A percentile compares a stretch with the other conserved stretches of the same genome.
These are phyloP conservation scores for Bifiguratus adelaidae DNA, from an alignment of 192 early-diverging fungal genomes.

Conservation along the genomic window DNA sequence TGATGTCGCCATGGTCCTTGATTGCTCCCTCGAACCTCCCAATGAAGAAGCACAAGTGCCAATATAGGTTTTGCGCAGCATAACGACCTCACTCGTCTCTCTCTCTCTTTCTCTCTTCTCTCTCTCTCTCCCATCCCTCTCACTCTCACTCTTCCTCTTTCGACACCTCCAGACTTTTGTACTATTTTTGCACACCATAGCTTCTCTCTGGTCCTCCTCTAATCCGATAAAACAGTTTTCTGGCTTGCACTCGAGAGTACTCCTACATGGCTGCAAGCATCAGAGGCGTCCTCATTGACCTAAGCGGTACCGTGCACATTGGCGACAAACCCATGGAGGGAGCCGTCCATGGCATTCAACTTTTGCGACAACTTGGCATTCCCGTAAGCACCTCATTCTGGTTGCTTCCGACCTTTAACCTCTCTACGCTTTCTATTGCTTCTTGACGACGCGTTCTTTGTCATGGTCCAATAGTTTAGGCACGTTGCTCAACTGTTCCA, in stretches of 20 bases:
- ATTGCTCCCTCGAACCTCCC: no score
- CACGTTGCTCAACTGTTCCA: neutral
- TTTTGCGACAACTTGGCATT: slow-evolving; percentile 45
- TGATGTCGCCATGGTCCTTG: slow-evolving; percentile 77
- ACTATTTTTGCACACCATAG: no score
- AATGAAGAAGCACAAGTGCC: slow-evolving; percentile 20
- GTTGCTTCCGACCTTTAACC: neutral
- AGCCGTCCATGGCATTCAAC: slow-evolving; percentile 51
- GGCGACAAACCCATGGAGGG: slow-evolving; percentile 50
- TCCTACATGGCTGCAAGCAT: no score
- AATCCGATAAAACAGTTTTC: no score
- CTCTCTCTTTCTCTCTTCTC: no score
- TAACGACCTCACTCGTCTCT: neutral
- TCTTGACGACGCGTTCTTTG: neutral
- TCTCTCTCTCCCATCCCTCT: no score
- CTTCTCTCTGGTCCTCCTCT: no score
- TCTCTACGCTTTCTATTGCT: neutral
- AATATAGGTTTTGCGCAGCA: neutral
- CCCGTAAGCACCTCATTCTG: slow-evolving; percentile 11
- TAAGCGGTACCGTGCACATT: slow-evolving; percentile 73
- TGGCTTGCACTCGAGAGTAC: no score
- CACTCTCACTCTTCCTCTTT: no score
- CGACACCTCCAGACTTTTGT: no score
- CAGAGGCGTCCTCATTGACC: slow-evolving; percentile 60
- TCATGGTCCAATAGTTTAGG: neutral